Evolutionary conservation across 2,329 filamentous ascomycete species (phyloP), one percentile per base, ranked within the genome.

Genomic region (Botrytis medusae): DNA sequence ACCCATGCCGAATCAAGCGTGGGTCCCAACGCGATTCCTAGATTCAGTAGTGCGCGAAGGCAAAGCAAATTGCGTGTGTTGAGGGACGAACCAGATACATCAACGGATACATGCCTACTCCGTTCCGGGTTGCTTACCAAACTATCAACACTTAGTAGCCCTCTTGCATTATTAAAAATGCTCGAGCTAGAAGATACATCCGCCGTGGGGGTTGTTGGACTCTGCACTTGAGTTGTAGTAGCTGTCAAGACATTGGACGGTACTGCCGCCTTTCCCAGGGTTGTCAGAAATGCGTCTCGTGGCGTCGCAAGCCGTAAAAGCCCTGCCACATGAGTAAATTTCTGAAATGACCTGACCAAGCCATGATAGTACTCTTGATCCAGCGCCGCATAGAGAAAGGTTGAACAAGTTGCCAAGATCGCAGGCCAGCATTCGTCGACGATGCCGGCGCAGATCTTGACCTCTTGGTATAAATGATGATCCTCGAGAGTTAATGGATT

Each of bases 351-450:
- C 77, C 96, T 89, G 37, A 99, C 95, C 1, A 99, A 85, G 16
- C 92, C 90, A 77, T 98, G 95, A 79, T 98, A 99, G 78, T 96
- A 98, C 71, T 98, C 94, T 1, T 93, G 92, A 80, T 99, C 96
- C 6, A 99, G 85, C 0, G 95, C 91, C 44, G 96, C 93, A 80
- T 97, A 97, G 29, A 99, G 84, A 80, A 98, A 99, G 0, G 95
- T 98, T 0, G 96, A 99, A 78, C 94, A 98, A 2, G 94, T 96
- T 1, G 96, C 95, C 67, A 99, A 88, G 57, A 98, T 91, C 20
- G 96, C 96, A 64, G 96, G 96, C 96, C 96, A 99, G 81, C 95
- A 98, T 77, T 93, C 88, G 6, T 97, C 93, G 37, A 99, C 92
- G 72, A 99, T 92, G 16, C 88, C 88, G 20, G 94, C 93, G 78